Conservation (phyloP, 2,329 filamentous ascomycete species). For the Pseudogymnoascus sp. region DNA sequence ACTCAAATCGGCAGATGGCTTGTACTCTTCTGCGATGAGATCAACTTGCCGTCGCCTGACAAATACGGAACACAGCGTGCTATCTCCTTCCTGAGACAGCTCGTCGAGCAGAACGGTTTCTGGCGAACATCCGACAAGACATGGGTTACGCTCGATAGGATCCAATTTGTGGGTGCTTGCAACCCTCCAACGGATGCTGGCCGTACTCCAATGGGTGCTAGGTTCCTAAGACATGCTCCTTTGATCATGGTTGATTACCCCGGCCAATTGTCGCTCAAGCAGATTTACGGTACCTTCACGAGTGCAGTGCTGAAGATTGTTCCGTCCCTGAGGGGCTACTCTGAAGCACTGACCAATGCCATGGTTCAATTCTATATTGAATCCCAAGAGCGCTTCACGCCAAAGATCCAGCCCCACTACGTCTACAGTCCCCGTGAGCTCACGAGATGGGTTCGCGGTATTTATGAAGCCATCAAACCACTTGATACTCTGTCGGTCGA, state of each 20-base stretch:
- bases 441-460: constrained; percentile 92
- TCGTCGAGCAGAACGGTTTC: constrained; percentile 98
- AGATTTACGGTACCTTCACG: constrained; percentile 99
- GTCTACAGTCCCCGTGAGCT: constrained; percentile 98
- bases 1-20: constrained; percentile 97
- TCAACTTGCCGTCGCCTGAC: constrained; percentile 95
- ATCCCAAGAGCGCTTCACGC: constrained; percentile 89
- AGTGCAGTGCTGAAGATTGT: constrained; percentile 94
- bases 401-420: constrained; percentile 96
- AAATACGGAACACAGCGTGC: constrained; percentile 96
- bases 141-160: constrained; percentile 95
- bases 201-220: constrained; percentile 83
- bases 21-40: constrained; percentile 98
- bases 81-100: constrained; percentile 92
- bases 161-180: constrained; percentile 97
- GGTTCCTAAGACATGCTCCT: constrained; percentile 95
- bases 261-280: constrained; percentile 83
- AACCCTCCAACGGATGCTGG: constrained; percentile 97
- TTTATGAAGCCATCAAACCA: constrained; percentile 93
- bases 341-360: constrained; percentile 85
- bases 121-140: constrained; percentile 96
- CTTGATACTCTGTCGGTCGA: constrained; percentile 82
- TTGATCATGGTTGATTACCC: constrained; percentile 99
- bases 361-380: constrained; percentile 97
- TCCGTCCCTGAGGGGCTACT: constrained; percentile 86